Base-by-base conservation (phyloP, 192 early-diverging fungal species). In the Rhizoclosmatium globosum region DNA sequence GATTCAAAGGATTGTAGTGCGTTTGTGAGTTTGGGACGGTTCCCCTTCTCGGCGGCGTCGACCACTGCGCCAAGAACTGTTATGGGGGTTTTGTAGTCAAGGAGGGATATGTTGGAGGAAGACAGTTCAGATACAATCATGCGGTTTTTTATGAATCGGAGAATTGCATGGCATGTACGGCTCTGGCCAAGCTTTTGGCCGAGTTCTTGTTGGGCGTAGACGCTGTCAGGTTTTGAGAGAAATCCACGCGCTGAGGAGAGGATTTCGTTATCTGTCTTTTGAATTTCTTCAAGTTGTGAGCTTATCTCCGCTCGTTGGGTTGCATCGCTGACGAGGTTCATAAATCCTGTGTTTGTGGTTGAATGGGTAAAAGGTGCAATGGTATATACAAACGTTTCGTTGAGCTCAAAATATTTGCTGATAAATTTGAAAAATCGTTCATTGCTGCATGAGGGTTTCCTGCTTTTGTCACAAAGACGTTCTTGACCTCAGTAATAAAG, bases 61-160 rank as follows among this genome's bases (percentile, higher is more conserved):
- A 78, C 60, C 2, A 83, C 46, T 39, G 58, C 45, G 46, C 67
- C 72, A 17, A 67, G 2, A 19, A 61, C 58, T 11, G 81, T 85
- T 13, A 68, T 76, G 0, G 69, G 53, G 42, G 46, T 11, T 4
- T 11, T 57, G 19, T 23, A 38, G 73, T 75, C 70, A 6, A 73
- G 62, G 13, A 85, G 50, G 42, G 56, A 53, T 17, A 67, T 62
- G 56, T 76, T 23, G 19, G 64, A 58, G 50, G 64, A 66, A 2
- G 71, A 61, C 15, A 81, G 71, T 23, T 82, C 77, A 47, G 68
- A 48, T 15, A 85, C 75, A 38, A 85, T 38, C 23, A 73, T 71
- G 38, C 80, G 70, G 60, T 70, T 83, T 39, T 76, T 9, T 48
- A 77, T 67, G 17, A 76, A 79, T 58, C 76, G 62, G 47, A 85